Conservation (phyloP, 2,329 filamentous ascomycete genomes). For the Ascochyta lentis region DNA sequence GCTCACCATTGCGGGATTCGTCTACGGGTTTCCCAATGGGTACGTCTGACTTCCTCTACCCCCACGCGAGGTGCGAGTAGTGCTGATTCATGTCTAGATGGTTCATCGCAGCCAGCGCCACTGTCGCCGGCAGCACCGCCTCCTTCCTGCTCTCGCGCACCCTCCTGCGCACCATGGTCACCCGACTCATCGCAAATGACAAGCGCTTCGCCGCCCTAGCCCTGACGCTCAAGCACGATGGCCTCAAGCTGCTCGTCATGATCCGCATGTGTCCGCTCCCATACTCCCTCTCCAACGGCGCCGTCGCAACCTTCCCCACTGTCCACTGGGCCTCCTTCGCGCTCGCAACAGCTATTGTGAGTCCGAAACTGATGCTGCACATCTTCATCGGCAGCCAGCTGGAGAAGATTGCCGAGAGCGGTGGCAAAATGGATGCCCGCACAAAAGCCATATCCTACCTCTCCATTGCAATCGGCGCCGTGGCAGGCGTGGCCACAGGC, state of each 20-base stretch:
- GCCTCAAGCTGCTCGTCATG: slow-evolving; percentile 85
- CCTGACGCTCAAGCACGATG: slow-evolving; percentile 88
- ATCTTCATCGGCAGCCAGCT: slow-evolving; percentile 90
- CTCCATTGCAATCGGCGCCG: slow-evolving; percentile 74
- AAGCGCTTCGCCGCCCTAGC: slow-evolving; percentile 87
- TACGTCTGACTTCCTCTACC: slow-evolving; percentile 60
- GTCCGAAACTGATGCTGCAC: slow-evolving; percentile 88
- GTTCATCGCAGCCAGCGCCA: slow-evolving; percentile 81
- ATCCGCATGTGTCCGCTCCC: slow-evolving; percentile 92
- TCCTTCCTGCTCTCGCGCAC: slow-evolving; percentile 84
- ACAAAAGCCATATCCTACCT: slow-evolving; percentile 85
- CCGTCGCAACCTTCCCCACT: slow-evolving; percentile 90
- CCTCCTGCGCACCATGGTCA: slow-evolving; percentile 78
- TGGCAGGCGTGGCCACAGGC: slow-evolving; percentile 77
- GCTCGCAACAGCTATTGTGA: slow-evolving; percentile 79
- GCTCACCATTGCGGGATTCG: slow-evolving; percentile 72
- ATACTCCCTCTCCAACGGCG: slow-evolving; percentile 92
- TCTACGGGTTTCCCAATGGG: slow-evolving; percentile 74
- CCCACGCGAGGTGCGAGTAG: neutral
- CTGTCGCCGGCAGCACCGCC: slow-evolving; percentile 76
- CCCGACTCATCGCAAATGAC: slow-evolving; percentile 80
- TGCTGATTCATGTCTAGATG: slow-evolving; percentile 62
- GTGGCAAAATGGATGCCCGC: slow-evolving; percentile 78
- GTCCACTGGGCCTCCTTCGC: slow-evolving; percentile 79
- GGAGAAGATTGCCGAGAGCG: slow-evolving; percentile 80